Base-by-base conservation (phyloP, 257 asterid genomes). In the Parsonsia alboflavescens region DNA sequence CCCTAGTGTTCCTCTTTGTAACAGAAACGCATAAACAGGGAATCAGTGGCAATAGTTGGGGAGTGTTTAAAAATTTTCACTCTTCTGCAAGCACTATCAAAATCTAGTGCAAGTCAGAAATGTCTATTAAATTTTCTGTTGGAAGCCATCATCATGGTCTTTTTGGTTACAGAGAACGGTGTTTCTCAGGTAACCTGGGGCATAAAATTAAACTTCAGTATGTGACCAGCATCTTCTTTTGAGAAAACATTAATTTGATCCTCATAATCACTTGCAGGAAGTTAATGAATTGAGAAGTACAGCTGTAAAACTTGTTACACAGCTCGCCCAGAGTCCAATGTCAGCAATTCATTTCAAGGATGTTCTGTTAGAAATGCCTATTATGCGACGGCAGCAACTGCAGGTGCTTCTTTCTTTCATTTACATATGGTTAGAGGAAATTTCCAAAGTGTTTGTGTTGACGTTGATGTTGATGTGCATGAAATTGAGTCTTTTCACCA, bases 321-420 rank as follows among this genome's bases (percentile, higher is more conserved):
- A 95, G 84, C 96, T 95, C 76, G 99, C 96, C 76, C 99, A 90
- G 86, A 78, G 82, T 86, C 90, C 96, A 70, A 78, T 78, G 73
- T 86, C 97, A 76, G 90, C 98, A 77, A 85, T 83, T 74, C 75
- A 72, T 78, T 76, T 95, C 84, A 95, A 79, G 89, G 96, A 89
- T 81, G 86, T 92, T 77, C 87, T 92, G 64, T 77, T 92, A 75
- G 80, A 88, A 64, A 92, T 95, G 97, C 93, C 99, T 68, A 81
- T 87, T 67, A 77, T 78, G 26, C 87, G 75, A 81, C 87, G 98
- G 81, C 98, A 92, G 82, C 88, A 84, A 80, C 89, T 95, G 81
- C 99, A 92, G 98, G 99, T 95, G 83, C 77, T 84, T 82, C 39
- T 52, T 68, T 76, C 58, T 69, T 52, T 68, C 41, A n/a, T 75